Evolutionary conservation across 1,139 yeast genomes (phyloP).

Genomic region (Pichia inconspicua): DNA sequence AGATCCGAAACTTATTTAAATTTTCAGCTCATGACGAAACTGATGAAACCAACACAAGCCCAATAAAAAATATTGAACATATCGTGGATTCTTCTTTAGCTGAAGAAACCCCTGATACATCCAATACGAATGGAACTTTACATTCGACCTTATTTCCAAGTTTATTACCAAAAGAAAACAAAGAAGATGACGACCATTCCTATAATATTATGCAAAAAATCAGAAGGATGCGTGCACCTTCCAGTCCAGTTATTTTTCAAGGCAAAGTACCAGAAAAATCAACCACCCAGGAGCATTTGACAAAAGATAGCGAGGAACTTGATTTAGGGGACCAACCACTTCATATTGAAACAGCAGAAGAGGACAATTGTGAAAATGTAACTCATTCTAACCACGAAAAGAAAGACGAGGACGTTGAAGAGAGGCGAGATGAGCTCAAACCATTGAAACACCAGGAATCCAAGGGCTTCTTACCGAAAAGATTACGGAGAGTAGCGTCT

Average conservation of each 20-base stretch:
- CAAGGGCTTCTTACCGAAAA: constrained; percentile 36
- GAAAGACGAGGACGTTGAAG: constrained; percentile 8
- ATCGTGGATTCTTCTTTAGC: not conserved
- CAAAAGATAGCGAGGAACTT: constrained; percentile 13
- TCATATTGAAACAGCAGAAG: not conserved
- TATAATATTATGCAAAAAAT: constrained; percentile 24
- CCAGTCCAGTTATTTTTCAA: constrained; percentile 21
- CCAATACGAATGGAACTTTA: not conserved
- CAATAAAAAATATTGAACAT: not conserved
- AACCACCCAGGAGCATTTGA: not conserved
- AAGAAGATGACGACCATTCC: constrained; percentile 14
- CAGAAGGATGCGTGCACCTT: constrained; percentile 26
- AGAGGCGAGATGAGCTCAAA: constrained; percentile 13
- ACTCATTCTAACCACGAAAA: not conserved
- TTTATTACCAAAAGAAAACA: not conserved
- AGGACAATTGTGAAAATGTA: not conserved
- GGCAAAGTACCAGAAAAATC: not conserved
- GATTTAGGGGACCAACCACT: constrained; percentile 15
- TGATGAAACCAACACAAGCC: not conserved
- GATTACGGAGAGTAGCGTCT: constrained; percentile 69
- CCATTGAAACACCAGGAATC: constrained; percentile 12
- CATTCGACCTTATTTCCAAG: not conserved
- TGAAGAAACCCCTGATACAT: not conserved
- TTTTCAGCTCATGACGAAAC: constrained; percentile 18
- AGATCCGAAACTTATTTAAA: constrained; percentile 25